Conservation (phyloP, 441 rosid species). For the Rhodomyrtus psidioides region DNA sequence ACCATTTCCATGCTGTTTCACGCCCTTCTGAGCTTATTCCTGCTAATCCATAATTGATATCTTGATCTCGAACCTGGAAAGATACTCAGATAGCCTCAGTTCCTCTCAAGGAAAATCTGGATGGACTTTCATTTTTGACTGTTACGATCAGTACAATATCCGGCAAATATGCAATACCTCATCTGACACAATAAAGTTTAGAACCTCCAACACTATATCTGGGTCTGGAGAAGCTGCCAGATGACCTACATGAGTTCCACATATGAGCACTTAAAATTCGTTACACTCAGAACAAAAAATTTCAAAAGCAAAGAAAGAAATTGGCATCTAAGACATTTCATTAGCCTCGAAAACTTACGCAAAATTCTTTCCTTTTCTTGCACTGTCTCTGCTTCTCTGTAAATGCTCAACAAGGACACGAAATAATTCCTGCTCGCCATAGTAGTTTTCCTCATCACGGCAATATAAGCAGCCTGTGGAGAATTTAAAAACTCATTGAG, state of each 20-base stretch:
- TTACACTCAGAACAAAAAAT: not conserved
- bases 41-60: constrained; percentile 15
- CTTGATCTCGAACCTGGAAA: constrained; percentile 27
- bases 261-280: not conserved
- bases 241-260: constrained; percentile 11
- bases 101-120: not conserved
- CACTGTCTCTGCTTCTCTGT: constrained; percentile 28
- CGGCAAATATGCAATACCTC: constrained; percentile 10
- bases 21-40: constrained; percentile 30
- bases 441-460: constrained; percentile 26
- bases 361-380: constrained; percentile 32
- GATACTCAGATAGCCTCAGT: not conserved
- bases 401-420: constrained; percentile 18
- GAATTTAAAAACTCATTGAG: not conserved
- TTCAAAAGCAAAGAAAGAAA: not conserved
- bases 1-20: constrained; percentile 32
- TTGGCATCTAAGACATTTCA: not conserved
- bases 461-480: constrained; percentile 29
- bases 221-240: constrained; percentile 22
- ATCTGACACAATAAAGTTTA: constrained; percentile 23
- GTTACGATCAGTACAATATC: not conserved
- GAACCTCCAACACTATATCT: constrained; percentile 14
- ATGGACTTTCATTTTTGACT: not conserved
- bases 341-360: constrained; percentile 5
- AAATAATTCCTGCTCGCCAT: constrained; percentile 15